These are phyloP conservation scores for Helminthosporium solani DNA, from an alignment of 2,329 filamentous ascomycete species.

Conservation along the genomic window DNA sequence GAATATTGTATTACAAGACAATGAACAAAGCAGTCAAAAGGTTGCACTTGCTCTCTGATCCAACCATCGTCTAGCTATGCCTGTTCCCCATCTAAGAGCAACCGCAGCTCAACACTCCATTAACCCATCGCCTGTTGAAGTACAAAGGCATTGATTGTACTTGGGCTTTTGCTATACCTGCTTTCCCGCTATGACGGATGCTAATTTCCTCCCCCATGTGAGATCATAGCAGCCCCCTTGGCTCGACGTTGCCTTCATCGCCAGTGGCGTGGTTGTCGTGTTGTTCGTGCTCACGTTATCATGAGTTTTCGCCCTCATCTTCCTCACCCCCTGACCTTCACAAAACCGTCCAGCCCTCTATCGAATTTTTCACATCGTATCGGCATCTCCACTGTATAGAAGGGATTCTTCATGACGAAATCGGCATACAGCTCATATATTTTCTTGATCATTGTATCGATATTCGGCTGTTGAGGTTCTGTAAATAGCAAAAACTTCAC, in stretches of 20 bases:
- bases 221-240: too few species aligned
- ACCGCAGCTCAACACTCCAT: too few species aligned
- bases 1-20: neutral
- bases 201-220: too few species aligned
- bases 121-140: too few species aligned
- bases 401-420: slow-evolving; percentile 99
- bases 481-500: slow-evolving; percentile 96
- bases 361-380: slow-evolving; percentile 95
- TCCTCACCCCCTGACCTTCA: slow-evolving; percentile 54
- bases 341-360: slow-evolving; percentile 75
- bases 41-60: neutral
- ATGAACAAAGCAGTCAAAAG: neutral
- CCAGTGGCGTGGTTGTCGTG: too few species aligned
- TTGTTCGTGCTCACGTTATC: neutral
- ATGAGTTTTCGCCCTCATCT: neutral
- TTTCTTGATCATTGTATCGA: slow-evolving; percentile 77
- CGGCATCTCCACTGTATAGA: slow-evolving; percentile 97
- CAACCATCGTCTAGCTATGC: too few species aligned
- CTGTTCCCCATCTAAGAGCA: too few species aligned
- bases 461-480: slow-evolving; percentile 81
- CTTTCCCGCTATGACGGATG: too few species aligned
- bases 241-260: too few species aligned
- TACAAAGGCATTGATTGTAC: too few species aligned
- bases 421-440: slow-evolving; percentile 96
- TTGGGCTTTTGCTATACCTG: too few species aligned